Evolutionary conservation across 768 basidiomycete species (phyloP), one percentile per base, ranked within the genome.

Genomic region (Mycena capillaripes): DNA sequence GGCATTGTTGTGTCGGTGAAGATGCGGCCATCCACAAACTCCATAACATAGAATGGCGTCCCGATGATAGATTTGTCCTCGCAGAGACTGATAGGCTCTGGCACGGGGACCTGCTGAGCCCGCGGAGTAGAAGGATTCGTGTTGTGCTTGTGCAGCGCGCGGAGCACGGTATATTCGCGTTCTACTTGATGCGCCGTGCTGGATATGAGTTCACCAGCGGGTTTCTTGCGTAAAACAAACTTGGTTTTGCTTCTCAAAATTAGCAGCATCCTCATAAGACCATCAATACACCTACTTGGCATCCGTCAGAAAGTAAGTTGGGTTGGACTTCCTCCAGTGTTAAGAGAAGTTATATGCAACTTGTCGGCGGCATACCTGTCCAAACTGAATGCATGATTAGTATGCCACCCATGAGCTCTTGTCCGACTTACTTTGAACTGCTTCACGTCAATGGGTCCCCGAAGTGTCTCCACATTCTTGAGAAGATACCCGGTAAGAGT

Each of bases 41-140:
- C 94, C 97, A 99, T 99, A 53, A 98, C 88, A 79, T 98, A 99
- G 83, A 98, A 98, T 2, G 93, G 90, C 27, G 96, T 96, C 4
- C 97, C 97, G 23, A 97, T 86, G 46, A 98, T 88, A 3, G 83
- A 77, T 38, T 77, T 84, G 78, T 98, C 95, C 76, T 94, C 91
- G 79, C 97, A 98, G 1, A 98, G 84, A 29, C 91, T 86, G 70
- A 94, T 92, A 0, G 96, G 95, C 75, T 91, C 89, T 1, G 97
- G 97, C 1, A 98, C 91, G 1, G 97, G 97, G 17, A 98, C 91
- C 34, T 84, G 86, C 69, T 86, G 82, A 36, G 85, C 83, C 17
- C 86, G 77, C 38, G 82, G 78, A 2, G 89, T 94, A 7, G 86
- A 81, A 17, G 88, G 79, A 42, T 88, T 82, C 7, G 82, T 84